phyloP scores from a whole-genome alignment of 2,329 filamentous ascomycete genomes.

The Penicillium polonicum region DNA sequence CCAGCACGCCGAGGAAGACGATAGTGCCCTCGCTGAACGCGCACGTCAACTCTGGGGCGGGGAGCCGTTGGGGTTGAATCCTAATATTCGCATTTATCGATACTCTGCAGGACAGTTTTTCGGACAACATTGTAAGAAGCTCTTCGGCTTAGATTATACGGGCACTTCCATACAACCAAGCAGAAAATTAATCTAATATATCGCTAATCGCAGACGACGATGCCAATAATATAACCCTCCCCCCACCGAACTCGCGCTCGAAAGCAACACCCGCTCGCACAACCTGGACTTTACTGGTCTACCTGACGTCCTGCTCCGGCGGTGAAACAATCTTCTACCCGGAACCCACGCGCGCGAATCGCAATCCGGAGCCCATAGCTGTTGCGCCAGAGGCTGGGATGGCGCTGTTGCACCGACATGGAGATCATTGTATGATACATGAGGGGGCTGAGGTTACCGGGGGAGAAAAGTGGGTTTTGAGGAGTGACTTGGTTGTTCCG shows the following conservation, averaged over 20 bases:
- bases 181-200: background rate
- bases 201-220: conserved; percentile 69
- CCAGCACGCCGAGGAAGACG: background rate
- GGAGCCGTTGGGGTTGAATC: conserved; percentile 76
- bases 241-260: conserved; percentile 37
- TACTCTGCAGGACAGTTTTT: conserved; percentile 88
- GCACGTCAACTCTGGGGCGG: conserved; percentile 67
- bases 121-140: conserved; percentile 75
- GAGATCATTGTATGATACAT: conserved; percentile 83
- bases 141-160: too few relatives aligned
- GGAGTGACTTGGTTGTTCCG: conserved; percentile 67
- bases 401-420: conserved; percentile 83
- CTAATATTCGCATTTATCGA: conserved; percentile 85
- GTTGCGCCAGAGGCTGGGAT: conserved; percentile 79
- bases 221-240: conserved; percentile 68
- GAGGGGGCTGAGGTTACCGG: conserved; percentile 75
- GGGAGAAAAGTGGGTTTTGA: conserved; percentile 88
- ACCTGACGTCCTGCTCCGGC: conserved; percentile 78
- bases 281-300: conserved; percentile 88
- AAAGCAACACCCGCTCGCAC: conserved; percentile 60
- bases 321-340: conserved; percentile 93
- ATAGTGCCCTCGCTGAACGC: conserved; percentile 10
- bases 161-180: background rate
- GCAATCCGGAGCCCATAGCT: conserved; percentile 61
- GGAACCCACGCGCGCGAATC: conserved; percentile 51